These are phyloP conservation scores for Myriangium duriaei DNA, from an alignment of 2,329 filamentous ascomycete species.

Conservation along the genomic window DNA sequence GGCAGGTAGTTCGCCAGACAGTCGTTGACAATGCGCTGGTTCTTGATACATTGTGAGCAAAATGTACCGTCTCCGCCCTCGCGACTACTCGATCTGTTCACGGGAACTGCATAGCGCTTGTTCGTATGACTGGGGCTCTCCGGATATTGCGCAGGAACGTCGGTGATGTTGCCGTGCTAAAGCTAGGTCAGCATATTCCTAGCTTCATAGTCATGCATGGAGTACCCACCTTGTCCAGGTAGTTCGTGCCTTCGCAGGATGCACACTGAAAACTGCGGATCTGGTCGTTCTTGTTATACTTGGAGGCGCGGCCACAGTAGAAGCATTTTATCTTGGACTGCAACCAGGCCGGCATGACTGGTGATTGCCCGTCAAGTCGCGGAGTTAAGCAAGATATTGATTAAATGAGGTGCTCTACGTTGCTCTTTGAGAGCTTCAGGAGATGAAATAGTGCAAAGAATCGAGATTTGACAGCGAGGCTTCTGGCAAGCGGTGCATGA, in stretches of 20 bases:
- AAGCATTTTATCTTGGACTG: conserved; percentile 45
- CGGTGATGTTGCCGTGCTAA: conserved; percentile 77
- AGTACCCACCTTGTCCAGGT: conserved; percentile 63
- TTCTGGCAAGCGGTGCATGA: no score
- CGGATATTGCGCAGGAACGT: conserved; percentile 58
- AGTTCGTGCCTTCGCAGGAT: conserved; percentile 76
- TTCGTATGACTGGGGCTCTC: conserved; percentile 39
- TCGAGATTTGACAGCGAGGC: no score
- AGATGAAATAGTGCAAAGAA: no score
- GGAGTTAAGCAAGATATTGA: no score
- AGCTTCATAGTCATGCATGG: conserved; percentile 6
- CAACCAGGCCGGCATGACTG: conserved; percentile 11
- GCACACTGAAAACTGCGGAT: conserved; percentile 59
- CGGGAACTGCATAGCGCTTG: conserved; percentile 25
- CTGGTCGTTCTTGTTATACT: conserved; percentile 43
- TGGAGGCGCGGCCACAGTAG: conserved; percentile 65
- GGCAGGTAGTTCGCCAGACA: conserved; percentile 71
- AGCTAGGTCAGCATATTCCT: conserved; percentile 14
- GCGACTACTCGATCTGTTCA: conserved; percentile 21
- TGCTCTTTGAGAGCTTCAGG: no score
- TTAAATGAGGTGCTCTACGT: no score
- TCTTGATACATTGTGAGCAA: conserved; percentile 73
- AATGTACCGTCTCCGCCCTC: conserved; percentile 37
- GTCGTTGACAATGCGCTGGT: conserved; percentile 70
- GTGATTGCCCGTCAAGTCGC: neutral